Conservation (phyloP, 2,329 filamentous ascomycete species). For the Polytolypa hystricis region DNA sequence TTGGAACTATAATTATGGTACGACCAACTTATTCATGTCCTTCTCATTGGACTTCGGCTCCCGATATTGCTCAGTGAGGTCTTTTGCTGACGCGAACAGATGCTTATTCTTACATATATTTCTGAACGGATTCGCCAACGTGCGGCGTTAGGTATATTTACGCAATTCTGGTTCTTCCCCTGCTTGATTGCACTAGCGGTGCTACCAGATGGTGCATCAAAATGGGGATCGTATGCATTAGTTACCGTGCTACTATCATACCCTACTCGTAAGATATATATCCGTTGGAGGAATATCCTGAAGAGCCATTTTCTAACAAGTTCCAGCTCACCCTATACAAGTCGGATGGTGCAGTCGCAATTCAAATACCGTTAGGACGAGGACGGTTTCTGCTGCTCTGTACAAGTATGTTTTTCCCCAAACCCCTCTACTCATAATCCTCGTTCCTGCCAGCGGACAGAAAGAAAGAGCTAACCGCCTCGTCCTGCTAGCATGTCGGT, state of each 20-base stretch:
- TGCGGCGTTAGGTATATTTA: slow-evolving; percentile 42
- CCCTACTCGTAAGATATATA: slow-evolving; percentile 34
- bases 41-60: no score
- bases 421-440: no score
- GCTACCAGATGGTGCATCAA: neutral
- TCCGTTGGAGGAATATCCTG: slow-evolving; percentile 43
- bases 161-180: slow-evolving; percentile 25
- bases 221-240: slow-evolving; percentile 40
- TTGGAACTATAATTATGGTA: slow-evolving; percentile 8
- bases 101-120: slow-evolving; percentile 45
- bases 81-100: no score
- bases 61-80: no score
- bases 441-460: no score
- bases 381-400: slow-evolving; percentile 32
- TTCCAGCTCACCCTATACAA: slow-evolving; percentile 39
- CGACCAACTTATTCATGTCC: slow-evolving; percentile 34
- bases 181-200: neutral
- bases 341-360: slow-evolving; percentile 34
- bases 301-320: slow-evolving; percentile 35
- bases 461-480: no score
- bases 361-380: slow-evolving; percentile 30
- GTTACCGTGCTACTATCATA: slow-evolving; percentile 39
- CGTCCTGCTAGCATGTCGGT: slow-evolving; percentile 38
- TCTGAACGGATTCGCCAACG: slow-evolving; percentile 46
- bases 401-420: slow-evolving; percentile 18